Percentiles rank a stretch among this genome's conserved stretches.
These are phyloP conservation scores for Fusarium graminum DNA, from an alignment of 2,329 filamentous ascomycete genomes.

Conservation along the genomic window DNA sequence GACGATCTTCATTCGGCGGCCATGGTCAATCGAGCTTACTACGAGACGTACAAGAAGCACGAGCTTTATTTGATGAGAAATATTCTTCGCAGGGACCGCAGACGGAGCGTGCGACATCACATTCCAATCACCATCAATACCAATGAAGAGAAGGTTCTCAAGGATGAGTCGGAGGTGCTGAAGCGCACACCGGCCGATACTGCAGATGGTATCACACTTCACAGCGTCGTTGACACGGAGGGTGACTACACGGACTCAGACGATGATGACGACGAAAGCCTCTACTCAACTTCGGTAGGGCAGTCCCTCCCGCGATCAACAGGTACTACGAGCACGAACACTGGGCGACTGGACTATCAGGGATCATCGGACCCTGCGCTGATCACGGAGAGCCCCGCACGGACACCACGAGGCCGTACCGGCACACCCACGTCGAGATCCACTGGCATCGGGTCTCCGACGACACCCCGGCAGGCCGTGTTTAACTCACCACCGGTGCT, in stretches of 20 bases:
- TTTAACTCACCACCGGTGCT: slow-evolving; percentile 23
- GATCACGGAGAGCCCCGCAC: slow-evolving; percentile 39
- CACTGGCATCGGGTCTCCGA: slow-evolving; percentile 32
- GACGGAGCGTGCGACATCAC: slow-evolving; percentile 39
- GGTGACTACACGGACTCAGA: slow-evolving; percentile 45
- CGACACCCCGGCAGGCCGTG: slow-evolving; percentile 39
- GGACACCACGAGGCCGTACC: slow-evolving; percentile 33
- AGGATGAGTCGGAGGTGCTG: slow-evolving; percentile 50
- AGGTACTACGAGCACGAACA: slow-evolving; percentile 32
- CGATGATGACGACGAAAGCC: slow-evolving; percentile 43
- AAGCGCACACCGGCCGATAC: slow-evolving; percentile 48
- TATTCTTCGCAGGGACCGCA: slow-evolving; percentile 51
- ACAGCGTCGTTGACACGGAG: slow-evolving; percentile 50
- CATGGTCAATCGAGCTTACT: slow-evolving; percentile 59
- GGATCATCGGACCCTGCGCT: slow-evolving; percentile 33
- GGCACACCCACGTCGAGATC: slow-evolving; percentile 43
- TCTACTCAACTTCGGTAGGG: slow-evolving; percentile 39
- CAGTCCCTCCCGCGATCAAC: slow-evolving; percentile 35
- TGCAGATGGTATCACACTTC: slow-evolving; percentile 50
- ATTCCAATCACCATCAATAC: slow-evolving; percentile 45
- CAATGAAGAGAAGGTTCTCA: slow-evolving; percentile 54
- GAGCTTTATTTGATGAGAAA: slow-evolving; percentile 57
- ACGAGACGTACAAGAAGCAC: slow-evolving; percentile 60
- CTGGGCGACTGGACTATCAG: slow-evolving; percentile 19
- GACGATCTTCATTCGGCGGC: slow-evolving; percentile 60